These are phyloP conservation scores for Polytolypa hystricis DNA, from an alignment of 2,329 filamentous ascomycete species.

Conservation along the genomic window DNA sequence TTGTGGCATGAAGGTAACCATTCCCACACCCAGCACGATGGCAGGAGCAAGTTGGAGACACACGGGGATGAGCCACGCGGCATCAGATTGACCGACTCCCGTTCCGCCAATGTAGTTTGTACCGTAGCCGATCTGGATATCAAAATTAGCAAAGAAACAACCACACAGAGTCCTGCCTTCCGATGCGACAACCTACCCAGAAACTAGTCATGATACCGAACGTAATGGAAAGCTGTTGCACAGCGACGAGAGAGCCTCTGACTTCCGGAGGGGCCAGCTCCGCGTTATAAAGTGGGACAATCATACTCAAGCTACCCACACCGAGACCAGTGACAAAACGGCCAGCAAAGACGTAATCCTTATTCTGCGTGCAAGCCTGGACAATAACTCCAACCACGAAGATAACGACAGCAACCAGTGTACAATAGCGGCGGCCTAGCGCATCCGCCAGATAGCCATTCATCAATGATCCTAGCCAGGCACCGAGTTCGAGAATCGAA, in stretches of 20 bases:
- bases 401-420: slow-evolving; percentile 57
- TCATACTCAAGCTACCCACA: slow-evolving; percentile 30
- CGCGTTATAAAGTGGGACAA: slow-evolving; percentile 29
- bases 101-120: slow-evolving; percentile 55
- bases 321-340: slow-evolving; percentile 31
- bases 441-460: slow-evolving; percentile 28
- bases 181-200: slow-evolving; percentile 41
- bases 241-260: slow-evolving; percentile 28
- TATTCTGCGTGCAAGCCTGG: slow-evolving; percentile 55
- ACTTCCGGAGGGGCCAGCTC: slow-evolving; percentile 30
- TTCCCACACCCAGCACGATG: slow-evolving; percentile 51
- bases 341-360: slow-evolving; percentile 39
- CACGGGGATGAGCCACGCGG: slow-evolving; percentile 55
- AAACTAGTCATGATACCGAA: slow-evolving; percentile 43
- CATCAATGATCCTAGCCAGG: slow-evolving; percentile 27
- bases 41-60: slow-evolving; percentile 64
- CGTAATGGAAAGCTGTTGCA: slow-evolving; percentile 32
- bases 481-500: slow-evolving; percentile 33
- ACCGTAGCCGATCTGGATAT: slow-evolving; percentile 48
- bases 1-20: slow-evolving; percentile 68
- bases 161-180: slow-evolving; percentile 31
- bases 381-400: slow-evolving; percentile 63
- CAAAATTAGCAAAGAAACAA: slow-evolving; percentile 32
- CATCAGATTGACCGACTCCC: slow-evolving; percentile 28
- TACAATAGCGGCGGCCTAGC: slow-evolving; percentile 60